These are phyloP conservation scores for Neofusicoccum parvum DNA, from an alignment of 2,329 filamentous ascomycete genomes.

Conservation along the genomic window DNA sequence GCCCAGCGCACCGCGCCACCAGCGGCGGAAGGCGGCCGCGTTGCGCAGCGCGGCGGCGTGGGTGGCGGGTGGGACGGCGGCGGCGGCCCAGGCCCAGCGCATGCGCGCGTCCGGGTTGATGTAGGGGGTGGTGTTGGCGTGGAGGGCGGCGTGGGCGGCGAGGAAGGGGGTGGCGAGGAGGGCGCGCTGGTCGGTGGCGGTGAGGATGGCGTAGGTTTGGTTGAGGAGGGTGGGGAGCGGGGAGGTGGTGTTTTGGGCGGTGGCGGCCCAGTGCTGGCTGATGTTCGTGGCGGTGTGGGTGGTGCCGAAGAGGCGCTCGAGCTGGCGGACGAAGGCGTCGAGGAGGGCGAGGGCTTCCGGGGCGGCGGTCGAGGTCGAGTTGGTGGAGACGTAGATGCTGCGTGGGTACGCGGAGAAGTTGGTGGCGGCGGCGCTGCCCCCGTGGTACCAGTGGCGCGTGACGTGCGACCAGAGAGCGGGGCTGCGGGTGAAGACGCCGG, in stretches of 20 bases:
- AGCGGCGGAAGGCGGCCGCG: not conserved
- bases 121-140: not conserved
- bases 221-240: not conserved
- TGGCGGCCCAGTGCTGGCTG: not conserved
- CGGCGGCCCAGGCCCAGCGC: no score
- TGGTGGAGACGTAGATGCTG: not conserved
- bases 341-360: not conserved
- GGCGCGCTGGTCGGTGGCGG: not conserved
- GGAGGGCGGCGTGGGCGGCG: not conserved
- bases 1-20: not conserved
- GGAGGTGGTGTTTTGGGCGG: not conserved
- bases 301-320: not conserved
- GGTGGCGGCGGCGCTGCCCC: not conserved
- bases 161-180: not conserved
- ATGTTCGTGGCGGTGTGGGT: not conserved
- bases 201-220: not conserved
- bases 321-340: not conserved
- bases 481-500: slow-evolving; percentile 31
- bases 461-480: not conserved
- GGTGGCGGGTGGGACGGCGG: not conserved
- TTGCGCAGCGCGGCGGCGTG: not conserved
- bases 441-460: not conserved
- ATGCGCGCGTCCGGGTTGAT: not conserved
- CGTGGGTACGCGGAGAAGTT: not conserved
- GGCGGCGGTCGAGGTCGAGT: not conserved